phyloP scores from a whole-genome alignment of 345 rosid species.

The Salix arbutifolia region DNA sequence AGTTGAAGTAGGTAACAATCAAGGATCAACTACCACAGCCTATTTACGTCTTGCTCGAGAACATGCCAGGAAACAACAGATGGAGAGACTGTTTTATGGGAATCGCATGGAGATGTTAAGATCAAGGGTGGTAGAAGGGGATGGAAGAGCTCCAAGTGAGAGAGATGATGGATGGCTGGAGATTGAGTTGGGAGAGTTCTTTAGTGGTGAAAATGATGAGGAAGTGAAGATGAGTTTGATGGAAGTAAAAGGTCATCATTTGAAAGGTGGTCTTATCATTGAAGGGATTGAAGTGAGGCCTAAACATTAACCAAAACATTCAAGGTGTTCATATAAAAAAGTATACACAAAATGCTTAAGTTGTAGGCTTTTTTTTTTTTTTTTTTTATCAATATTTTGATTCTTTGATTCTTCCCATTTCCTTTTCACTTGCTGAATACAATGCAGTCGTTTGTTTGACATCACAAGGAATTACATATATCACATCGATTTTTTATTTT shows the following conservation, averaged over 20 bases:
- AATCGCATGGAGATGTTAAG: conserved; percentile 8
- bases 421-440: too few relatives aligned
- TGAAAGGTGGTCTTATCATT: conserved; percentile 65
- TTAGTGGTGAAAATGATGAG: conserved; percentile 22
- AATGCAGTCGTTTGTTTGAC: too few relatives aligned
- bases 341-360: neutral
- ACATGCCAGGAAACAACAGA: neutral
- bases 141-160: conserved; percentile 16
- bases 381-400: neutral
- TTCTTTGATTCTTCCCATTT: neutral
- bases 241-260: conserved; percentile 65
- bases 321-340: neutral
- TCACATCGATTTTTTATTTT: too few relatives aligned
- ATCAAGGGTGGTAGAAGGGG: conserved; percentile 8
- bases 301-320: conserved; percentile 12
- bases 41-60: conserved; percentile 1
- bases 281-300: conserved; percentile 83
- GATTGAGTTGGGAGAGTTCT: conserved; percentile 66
- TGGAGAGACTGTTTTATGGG: conserved; percentile 9
- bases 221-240: conserved; percentile 55
- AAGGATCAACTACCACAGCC: neutral
- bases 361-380: too few relatives aligned
- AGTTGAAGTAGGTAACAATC: conserved; percentile 18
- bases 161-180: conserved; percentile 76
- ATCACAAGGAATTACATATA: too few relatives aligned